Evolutionary conservation across 139 green algal genomes (phyloP).

Genomic region (Chara braunii): DNA sequence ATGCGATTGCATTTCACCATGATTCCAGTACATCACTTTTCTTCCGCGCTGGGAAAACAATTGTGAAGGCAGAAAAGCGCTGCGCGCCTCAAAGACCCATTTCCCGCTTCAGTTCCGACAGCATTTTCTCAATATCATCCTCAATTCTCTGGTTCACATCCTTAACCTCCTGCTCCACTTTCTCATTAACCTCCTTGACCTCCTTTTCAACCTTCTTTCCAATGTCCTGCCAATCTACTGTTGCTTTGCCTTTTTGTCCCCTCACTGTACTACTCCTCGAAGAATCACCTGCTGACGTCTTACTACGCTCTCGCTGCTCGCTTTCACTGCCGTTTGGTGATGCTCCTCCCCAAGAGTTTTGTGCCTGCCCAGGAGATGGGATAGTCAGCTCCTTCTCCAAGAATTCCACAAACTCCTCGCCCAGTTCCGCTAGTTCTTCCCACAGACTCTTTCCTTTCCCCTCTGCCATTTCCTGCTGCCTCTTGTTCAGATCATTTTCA

Average conservation of each 20-base stretch:
- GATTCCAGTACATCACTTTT: too few relatives aligned
- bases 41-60: too few relatives aligned
- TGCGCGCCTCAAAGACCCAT: slow-evolving; percentile 32
- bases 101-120: slow-evolving; percentile 29
- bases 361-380: too few relatives aligned
- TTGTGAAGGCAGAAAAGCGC: too few relatives aligned
- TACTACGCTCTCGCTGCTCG: slow-evolving; percentile 1
- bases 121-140: slow-evolving; percentile 34
- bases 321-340: neutral
- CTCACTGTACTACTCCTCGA: neutral
- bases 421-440: slow-evolving; percentile 34
- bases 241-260: neutral
- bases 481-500: slow-evolving; percentile 17
- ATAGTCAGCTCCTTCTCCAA: slow-evolving; percentile 22
- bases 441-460: slow-evolving; percentile 34
- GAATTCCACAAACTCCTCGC: slow-evolving; percentile 42
- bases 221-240: too few relatives aligned
- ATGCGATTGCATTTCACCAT: too few relatives aligned
- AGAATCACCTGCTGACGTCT: neutral
- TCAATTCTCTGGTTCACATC: slow-evolving; percentile 16
- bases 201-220: too few relatives aligned
- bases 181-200: neutral
- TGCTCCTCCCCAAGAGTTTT: slow-evolving; percentile 10
- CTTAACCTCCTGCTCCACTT: slow-evolving; percentile 25
- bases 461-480: neutral